These are phyloP conservation scores for Mucor velutinosus DNA, from an alignment of 371 early-diverging fungal species.

Conservation along the genomic window DNA sequence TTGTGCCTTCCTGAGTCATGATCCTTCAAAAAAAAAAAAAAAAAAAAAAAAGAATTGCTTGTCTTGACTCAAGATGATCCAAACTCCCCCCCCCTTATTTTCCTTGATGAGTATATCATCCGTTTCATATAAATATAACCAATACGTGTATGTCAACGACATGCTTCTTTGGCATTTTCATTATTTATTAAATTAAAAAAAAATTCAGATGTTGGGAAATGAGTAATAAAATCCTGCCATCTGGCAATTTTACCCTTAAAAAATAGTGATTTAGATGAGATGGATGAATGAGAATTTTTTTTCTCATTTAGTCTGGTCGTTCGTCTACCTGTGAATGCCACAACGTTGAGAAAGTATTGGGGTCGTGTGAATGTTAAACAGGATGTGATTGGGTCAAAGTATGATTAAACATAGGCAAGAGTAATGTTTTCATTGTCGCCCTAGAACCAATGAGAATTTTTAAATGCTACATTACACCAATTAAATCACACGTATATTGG, in stretches of 20 bases:
- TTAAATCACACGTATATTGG: not conserved
- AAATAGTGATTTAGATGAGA: not conserved
- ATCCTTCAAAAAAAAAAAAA: not conserved
- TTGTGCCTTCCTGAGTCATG: slow-evolving; percentile 5
- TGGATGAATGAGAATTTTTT: not conserved
- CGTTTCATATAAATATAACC: not conserved
- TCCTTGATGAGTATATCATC: not conserved
- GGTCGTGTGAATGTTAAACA: slow-evolving; percentile 4
- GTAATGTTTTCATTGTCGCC: not conserved
- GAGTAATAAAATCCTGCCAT: not conserved
- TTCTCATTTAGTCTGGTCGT: not conserved
- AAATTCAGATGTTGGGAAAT: not conserved
- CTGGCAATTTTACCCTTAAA: not conserved
- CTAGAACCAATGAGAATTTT: not conserved
- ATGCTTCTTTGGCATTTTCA: not conserved
- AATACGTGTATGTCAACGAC: not conserved
- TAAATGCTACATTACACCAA: not conserved
- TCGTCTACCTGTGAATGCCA: not conserved
- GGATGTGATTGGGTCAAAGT: slow-evolving; percentile 1
- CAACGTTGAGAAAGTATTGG: slow-evolving; percentile 7
- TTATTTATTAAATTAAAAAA: not conserved
- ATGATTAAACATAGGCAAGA: not conserved
- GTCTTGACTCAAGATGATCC: not conserved
- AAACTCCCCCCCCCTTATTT: not conserved
- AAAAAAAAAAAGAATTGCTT: not conserved